Evolutionary conservation across 2,329 filamentous ascomycete species (phyloP), one percentile per base, ranked within the genome.

Genomic region (Chaetomium globosum): DNA sequence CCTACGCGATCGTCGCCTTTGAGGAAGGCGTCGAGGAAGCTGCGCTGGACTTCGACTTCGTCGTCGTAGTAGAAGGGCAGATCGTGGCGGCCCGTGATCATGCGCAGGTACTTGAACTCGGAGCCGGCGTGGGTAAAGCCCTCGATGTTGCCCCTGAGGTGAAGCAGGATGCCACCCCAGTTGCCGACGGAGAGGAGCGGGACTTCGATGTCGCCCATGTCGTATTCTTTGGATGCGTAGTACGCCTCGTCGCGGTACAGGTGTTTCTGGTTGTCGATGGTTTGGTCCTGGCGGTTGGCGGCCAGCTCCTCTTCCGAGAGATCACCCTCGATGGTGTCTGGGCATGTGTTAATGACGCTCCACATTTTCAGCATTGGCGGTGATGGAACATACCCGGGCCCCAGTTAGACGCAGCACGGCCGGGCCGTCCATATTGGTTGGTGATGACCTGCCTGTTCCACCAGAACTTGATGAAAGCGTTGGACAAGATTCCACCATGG

Each of bases 21-120:
- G 43, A 92, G 80, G 72, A 92, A 92, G 0, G 88, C 88, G 65
- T 90, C 87, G 0, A 91, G 77, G 73, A 92, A 92, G 68, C 83
- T 85, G 55, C 80, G 81, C 71, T 91, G 89, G 0, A 91, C 70
- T 66, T 89, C 85, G 0, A 89, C 88, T 67, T 90, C 86, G 56
- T 90, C 85, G 1, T 82, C 75, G 72, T 90, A 90, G 76, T 90
- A 92, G 73, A 91, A 91, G 0, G 89, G 89, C 1, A 91, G 78
- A 70, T 91, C 89, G 67, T 92, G 89, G 0, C 89, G 82, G 1
- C 89, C 89, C 0, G 84, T 87, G 71, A 91, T 88, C 73, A 90
- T 86, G 7, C 88, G 83, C 0, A 91, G 79, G 69, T 88, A 92
- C 74, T 91, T 91, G 67, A 87, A 78, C 65, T 86, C 80, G 0